Percentiles rank a stretch among this genome's conserved stretches.
These are phyloP conservation scores for Wickerhamomyces bisporus DNA, from an alignment of 805 yeast species.

Conservation along the genomic window DNA sequence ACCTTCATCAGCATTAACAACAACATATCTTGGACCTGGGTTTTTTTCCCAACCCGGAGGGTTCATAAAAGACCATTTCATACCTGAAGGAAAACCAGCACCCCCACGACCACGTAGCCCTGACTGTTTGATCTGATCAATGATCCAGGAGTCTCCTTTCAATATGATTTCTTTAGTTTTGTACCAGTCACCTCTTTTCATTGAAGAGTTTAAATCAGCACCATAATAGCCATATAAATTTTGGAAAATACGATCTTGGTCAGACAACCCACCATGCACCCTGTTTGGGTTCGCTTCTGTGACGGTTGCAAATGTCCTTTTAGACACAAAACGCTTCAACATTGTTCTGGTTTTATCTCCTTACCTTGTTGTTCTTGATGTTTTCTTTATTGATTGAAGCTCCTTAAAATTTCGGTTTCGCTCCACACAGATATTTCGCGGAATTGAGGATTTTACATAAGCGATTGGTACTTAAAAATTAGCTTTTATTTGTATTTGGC, in stretches of 20 bases:
- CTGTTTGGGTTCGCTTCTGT: conserved; percentile 49
- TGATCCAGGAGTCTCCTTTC: conserved; percentile 88
- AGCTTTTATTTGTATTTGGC: too few species aligned
- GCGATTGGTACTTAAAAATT: neutral
- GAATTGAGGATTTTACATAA: neutral
- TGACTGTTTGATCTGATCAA: conserved; percentile 77
- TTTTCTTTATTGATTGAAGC: neutral
- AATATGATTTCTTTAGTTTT: conserved; percentile 80
- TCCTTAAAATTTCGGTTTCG: neutral
- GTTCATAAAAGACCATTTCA: conserved; percentile 91
- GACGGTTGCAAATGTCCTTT: conserved; percentile 31
- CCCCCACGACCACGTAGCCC: conserved; percentile 92
- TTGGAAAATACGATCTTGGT: conserved; percentile 84
- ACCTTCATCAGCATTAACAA: conserved; percentile 91
- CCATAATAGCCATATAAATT: conserved; percentile 75
- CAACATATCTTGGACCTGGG: conserved; percentile 82
- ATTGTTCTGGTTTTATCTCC: too few species aligned
- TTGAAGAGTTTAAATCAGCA: conserved; percentile 65
- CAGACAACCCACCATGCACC: conserved; percentile 69
- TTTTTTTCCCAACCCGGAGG: conserved; percentile 95
- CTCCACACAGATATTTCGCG: neutral
- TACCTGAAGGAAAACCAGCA: conserved; percentile 89
- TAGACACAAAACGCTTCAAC: conserved; percentile 5
- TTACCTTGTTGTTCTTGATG: too few species aligned
- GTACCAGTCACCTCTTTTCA: conserved; percentile 86